Evolutionary conservation across 495 filamentous ascomycete species (phyloP), one percentile per base, ranked within the genome.

Genomic region (Talaromyces adpressus): DNA sequence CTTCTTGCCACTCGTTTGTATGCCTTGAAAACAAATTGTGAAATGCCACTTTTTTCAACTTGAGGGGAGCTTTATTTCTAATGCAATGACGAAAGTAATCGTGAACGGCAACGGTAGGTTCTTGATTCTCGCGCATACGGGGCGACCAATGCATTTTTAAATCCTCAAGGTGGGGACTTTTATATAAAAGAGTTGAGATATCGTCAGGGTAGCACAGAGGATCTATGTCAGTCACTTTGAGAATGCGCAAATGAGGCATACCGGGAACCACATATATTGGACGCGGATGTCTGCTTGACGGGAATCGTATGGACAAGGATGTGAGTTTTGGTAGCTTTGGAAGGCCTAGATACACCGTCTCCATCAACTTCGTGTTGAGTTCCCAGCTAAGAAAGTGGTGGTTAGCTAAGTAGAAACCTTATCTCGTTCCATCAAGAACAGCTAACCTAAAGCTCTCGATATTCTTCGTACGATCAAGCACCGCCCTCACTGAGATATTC

Each of bases 171-270:
- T 83, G 84, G 59, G 73, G 78, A 16, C 82, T 81, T 36, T 79
- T 75, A 25, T 75, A 71, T 3, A 87, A 72, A 25, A 88, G 69
- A 6, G 82, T 74, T 7, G 84, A 83, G 34, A 88, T 81, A 67
- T 88, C 85, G 67, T 88, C 85, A 0, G 83, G 81, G 63, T 87
- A 87, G 69, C 85, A 88, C 8, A 88, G 73, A 1, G 85, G 85
- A 63, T 88, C 85, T 53, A 88, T 84, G 63, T 87, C 77, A 64
- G 79, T 80, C 32, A 85, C 75, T 63, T 79, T 81, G 29, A 88
- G 70, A 29, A 66, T 73, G 22, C 75, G 72, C 30, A 88, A 72
- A 62, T 81, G 83, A 23, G 83, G 81, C 65, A 88, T 82, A 0
- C 81, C 76, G 6, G 85, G 85, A 54, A 86, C 80, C 2, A 85